Conservation (phyloP, 2,329 filamentous ascomycete genomes). For the Sporothrix inflata region DNA sequence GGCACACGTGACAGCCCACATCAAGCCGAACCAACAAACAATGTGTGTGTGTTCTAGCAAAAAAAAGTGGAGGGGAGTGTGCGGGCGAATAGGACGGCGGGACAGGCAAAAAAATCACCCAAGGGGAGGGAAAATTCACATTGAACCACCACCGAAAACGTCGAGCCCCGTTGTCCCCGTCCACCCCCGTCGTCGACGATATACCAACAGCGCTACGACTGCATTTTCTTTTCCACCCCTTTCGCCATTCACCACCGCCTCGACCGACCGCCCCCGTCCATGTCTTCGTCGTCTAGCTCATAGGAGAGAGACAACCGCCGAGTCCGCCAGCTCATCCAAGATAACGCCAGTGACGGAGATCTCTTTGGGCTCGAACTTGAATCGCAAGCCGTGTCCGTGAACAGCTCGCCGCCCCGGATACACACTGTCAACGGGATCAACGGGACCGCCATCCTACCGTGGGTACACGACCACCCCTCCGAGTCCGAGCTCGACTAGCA, state of each 20-base stretch:
- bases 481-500: neutral
- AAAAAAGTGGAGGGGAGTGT: conserved; percentile 19
- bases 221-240: conserved; percentile 19
- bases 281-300: conserved; percentile 13
- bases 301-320: neutral
- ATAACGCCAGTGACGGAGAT: conserved; percentile 2
- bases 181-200: conserved; percentile 18
- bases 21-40: conserved; percentile 17
- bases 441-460: neutral
- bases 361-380: conserved; percentile 13
- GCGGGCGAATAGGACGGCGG: conserved; percentile 22
- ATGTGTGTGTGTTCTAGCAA: conserved; percentile 12
- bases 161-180: conserved; percentile 16
- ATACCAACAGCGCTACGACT: neutral
- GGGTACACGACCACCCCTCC: neutral
- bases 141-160: conserved; percentile 24
- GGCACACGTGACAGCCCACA: conserved; percentile 25
- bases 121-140: conserved; percentile 23
- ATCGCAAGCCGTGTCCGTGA: neutral
- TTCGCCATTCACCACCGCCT: neutral
- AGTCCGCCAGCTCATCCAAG: neutral
- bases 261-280: neutral
- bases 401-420: neutral
- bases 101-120: conserved; percentile 25
- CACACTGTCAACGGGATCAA: neutral